Percentiles rank a stretch among this genome's conserved stretches.
Conservation (phyloP, 140 eudicot species). For the Erigeron philadelphicus region DNA sequence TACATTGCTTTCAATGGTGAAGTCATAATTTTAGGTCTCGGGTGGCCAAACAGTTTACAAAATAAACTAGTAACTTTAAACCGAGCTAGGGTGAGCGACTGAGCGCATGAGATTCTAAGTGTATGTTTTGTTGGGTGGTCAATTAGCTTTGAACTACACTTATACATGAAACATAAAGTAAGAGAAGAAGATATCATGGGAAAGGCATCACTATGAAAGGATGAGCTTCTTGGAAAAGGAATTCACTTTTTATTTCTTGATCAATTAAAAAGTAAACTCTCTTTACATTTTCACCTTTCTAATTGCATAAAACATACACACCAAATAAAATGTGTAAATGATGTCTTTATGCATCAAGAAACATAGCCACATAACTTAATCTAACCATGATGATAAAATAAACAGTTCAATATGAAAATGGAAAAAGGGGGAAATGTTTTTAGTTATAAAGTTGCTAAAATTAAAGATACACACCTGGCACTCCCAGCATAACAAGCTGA, state of each 20-base stretch:
- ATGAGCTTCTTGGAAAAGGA: conserved; percentile 25
- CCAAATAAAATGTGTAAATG: not conserved
- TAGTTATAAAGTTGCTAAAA: conserved; percentile 20
- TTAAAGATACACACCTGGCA: conserved; percentile 8
- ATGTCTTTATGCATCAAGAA: conserved; percentile 27
- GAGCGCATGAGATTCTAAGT: no score
- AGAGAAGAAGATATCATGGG: no score
- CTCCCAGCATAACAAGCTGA: conserved; percentile 68
- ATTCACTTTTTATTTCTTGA: conserved; percentile 19
- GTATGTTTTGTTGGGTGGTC: no score
- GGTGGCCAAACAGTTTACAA: no score
- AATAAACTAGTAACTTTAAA: no score
- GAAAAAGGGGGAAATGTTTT: conserved; percentile 20
- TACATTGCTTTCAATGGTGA: not conserved
- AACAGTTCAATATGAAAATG: not conserved
- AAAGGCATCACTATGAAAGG: conserved; percentile 31
- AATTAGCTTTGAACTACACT: no score
- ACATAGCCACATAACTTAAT: conserved; percentile 23
- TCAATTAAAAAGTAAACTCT: conserved; percentile 19
- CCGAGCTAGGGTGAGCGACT: no score
- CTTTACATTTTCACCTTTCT: conserved; percentile 14
- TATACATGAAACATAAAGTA: no score
- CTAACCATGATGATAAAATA: not conserved
- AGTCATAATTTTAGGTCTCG: no score
- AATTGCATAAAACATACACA: not conserved